These are phyloP conservation scores for Panaeolus cyanescens DNA, from an alignment of 768 basidiomycete genomes.

Conservation along the genomic window DNA sequence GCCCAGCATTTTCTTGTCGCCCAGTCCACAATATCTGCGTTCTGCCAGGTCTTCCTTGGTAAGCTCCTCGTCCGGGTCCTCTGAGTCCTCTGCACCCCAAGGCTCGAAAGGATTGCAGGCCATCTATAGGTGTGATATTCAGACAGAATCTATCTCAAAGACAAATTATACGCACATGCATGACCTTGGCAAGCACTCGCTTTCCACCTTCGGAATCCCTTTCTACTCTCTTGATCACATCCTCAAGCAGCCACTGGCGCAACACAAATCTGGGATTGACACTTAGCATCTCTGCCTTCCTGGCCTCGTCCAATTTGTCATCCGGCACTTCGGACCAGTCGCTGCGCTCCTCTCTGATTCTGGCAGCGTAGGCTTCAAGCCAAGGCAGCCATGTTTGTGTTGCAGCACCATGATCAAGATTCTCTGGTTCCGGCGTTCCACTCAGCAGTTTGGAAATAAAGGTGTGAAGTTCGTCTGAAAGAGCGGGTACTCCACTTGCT, in stretches of 20 bases:
- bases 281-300: conserved; percentile 49
- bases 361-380: conserved; percentile 61
- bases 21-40: conserved; percentile 74
- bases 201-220: conserved; percentile 63
- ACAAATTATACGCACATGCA: conserved; percentile 58
- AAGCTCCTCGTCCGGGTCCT: conserved; percentile 44
- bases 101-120: conserved; percentile 80
- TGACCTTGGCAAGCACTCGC: conserved; percentile 73
- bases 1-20: conserved; percentile 74
- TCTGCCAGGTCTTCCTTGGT: conserved; percentile 68
- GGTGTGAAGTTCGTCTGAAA: conserved; percentile 29
- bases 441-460: conserved; percentile 49
- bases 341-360: conserved; percentile 54
- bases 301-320: conserved; percentile 38
- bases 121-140: conserved; percentile 60
- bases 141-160: background rate
- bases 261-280: conserved; percentile 92
- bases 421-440: conserved; percentile 46
- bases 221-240: conserved; percentile 81
- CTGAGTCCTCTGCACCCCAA: conserved; percentile 79
- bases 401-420: conserved; percentile 45
- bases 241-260: conserved; percentile 95
- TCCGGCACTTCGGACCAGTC: conserved; percentile 47
- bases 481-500: background rate
- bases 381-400: conserved; percentile 59